These are phyloP conservation scores for Pisolithus thermaeus DNA, from an alignment of 1,284 basidiomycete species.

Conservation along the genomic window DNA sequence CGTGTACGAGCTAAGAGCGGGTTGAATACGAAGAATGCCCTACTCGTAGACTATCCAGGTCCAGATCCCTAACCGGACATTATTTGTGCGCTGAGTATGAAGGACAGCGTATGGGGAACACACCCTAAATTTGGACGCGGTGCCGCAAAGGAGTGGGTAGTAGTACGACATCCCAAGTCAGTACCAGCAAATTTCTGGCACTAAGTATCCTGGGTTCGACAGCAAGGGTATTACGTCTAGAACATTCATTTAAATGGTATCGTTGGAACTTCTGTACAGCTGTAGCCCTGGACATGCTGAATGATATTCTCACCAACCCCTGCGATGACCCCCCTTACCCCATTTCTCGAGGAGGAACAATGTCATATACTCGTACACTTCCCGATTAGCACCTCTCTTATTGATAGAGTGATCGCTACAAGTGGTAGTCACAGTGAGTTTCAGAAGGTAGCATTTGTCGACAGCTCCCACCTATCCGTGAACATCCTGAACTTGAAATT, in stretches of 20 bases:
- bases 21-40: no score
- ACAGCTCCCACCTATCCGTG: slow-evolving; percentile 72
- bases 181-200: no score
- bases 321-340: slow-evolving; percentile 74
- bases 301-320: slow-evolving; percentile 39
- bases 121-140: no score
- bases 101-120: no score
- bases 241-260: background rate
- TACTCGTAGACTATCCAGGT: background rate
- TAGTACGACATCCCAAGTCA: no score
- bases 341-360: slow-evolving; percentile 84
- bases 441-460: slow-evolving; percentile 5
- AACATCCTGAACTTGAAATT: slow-evolving; percentile 93
- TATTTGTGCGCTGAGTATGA: no score
- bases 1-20: background rate
- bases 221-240: background rate
- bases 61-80: background rate
- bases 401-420: slow-evolving; percentile 73
- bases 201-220: background rate
- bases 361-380: slow-evolving; percentile 85
- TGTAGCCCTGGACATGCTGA: no score
- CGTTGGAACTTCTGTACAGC: no score
- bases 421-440: slow-evolving; percentile 5
- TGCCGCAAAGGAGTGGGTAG: no score
- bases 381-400: slow-evolving; percentile 71